Evolutionary conservation across 768 basidiomycete genomes (phyloP).

Genomic region (Trametes elegans): DNA sequence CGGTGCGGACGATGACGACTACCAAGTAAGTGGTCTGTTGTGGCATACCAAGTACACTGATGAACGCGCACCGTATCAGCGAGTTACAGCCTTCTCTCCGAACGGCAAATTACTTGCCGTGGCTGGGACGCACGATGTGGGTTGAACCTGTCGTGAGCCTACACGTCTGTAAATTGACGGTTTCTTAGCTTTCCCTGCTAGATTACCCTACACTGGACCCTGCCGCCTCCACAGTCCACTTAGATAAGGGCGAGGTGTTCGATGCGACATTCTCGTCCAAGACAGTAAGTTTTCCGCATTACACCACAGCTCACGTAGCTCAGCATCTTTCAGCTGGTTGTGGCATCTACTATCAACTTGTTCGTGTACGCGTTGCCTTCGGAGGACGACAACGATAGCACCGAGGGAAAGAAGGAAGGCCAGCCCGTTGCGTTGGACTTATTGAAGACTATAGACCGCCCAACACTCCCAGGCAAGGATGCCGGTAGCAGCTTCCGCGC

Average conservation of each 20-base stretch:
- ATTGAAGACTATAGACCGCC: constrained; percentile 52
- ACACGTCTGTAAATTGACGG: not conserved
- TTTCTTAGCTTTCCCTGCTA: constrained; percentile 24
- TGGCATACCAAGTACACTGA: too few species aligned
- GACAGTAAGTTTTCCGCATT: constrained; percentile 43
- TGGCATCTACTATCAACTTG: constrained; percentile 64
- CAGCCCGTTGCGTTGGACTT: constrained; percentile 37
- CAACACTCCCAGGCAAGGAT: constrained; percentile 44
- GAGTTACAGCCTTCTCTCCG: constrained; percentile 82
- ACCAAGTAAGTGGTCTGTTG: constrained; percentile 60
- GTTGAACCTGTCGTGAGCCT: constrained; percentile 13
- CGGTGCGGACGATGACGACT: constrained; percentile 69
- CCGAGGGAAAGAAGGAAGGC: constrained; percentile 42
- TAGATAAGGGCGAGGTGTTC: constrained; percentile 78
- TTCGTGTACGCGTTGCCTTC: constrained; percentile 58
- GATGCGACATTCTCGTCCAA: constrained; percentile 76
- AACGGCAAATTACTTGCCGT: constrained; percentile 62
- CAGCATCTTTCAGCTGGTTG: constrained; percentile 48
- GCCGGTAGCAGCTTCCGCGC: constrained; percentile 61
- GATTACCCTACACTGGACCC: constrained; percentile 33
- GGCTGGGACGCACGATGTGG: constrained; percentile 71
- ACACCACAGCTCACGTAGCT: not conserved
- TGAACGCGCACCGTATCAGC: too few species aligned
- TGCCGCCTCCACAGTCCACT: constrained; percentile 44
- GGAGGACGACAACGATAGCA: constrained; percentile 32